These are phyloP conservation scores for Balakata baccata DNA, from an alignment of 345 rosid species.

Conservation along the genomic window DNA sequence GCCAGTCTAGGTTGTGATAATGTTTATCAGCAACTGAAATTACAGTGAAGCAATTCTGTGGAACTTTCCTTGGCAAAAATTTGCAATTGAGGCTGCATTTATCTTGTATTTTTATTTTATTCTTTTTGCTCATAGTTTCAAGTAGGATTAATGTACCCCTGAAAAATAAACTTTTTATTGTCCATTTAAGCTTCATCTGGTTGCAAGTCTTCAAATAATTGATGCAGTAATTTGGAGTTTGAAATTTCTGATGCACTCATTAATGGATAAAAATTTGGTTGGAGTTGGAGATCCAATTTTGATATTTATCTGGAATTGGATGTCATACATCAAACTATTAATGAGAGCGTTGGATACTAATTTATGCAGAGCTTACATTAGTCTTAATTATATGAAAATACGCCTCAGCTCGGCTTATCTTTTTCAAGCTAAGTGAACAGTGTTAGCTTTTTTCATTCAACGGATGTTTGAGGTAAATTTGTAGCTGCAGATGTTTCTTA, in stretches of 20 bases:
- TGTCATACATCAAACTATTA: no score
- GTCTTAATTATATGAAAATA: no score
- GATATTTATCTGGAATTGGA: neutral
- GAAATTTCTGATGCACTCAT: neutral
- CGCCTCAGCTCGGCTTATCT: no score
- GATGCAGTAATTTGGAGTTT: neutral
- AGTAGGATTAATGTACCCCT: neutral
- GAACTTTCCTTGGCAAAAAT: neutral
- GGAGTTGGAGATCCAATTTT: neutral
- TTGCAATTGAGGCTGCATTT: neutral
- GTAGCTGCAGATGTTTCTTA: no score
- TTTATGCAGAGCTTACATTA: no score
- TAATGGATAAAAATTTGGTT: neutral
- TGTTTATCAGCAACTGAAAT: neutral
- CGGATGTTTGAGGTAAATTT: no score
- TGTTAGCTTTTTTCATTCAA: no score
- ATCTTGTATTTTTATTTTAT: neutral
- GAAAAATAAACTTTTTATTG: neutral
- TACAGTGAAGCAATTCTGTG: slow-evolving; percentile 1
- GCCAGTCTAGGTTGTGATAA: neutral
- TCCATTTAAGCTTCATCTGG: neutral
- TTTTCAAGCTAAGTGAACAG: no score
- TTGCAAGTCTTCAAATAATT: neutral
- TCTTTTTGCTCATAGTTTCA: neutral
- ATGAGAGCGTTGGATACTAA: no score